Conservation (phyloP, 306 rosid species). For the Purshia tridentata region DNA sequence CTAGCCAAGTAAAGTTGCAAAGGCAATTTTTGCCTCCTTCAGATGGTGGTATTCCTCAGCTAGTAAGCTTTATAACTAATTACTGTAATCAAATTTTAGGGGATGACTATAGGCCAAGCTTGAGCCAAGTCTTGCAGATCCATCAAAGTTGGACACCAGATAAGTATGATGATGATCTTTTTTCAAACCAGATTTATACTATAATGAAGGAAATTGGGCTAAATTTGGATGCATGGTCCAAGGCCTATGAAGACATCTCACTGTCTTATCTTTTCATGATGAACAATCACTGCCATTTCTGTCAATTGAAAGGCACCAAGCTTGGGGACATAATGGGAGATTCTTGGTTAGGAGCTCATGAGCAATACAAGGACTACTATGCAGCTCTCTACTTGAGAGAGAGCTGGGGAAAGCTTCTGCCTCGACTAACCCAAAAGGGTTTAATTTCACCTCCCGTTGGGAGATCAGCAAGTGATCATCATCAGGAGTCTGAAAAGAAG, state of each 20-base stretch:
- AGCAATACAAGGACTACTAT: slow-evolving; percentile 73
- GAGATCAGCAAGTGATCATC: slow-evolving; percentile 19
- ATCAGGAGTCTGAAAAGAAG: slow-evolving; percentile 39
- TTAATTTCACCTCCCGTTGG: slow-evolving; percentile 27
- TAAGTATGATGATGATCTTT: slow-evolving; percentile 35
- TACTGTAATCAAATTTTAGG: slow-evolving; percentile 69
- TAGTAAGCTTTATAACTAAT: slow-evolving; percentile 62
- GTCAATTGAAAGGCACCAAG: slow-evolving; percentile 55
- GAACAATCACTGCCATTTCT: slow-evolving; percentile 84
- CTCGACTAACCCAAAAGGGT: slow-evolving; percentile 42
- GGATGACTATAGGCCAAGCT: slow-evolving; percentile 50
- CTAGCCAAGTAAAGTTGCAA: slow-evolving; percentile 68
- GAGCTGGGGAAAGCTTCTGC: slow-evolving; percentile 65
- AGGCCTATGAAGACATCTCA: slow-evolving; percentile 58
- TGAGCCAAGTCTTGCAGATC: slow-evolving; percentile 60
- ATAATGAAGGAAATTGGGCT: slow-evolving; percentile 64
- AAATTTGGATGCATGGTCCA: slow-evolving; percentile 81
- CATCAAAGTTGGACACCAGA: slow-evolving; percentile 66
- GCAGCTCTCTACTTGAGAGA: slow-evolving; percentile 72
- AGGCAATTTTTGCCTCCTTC: slow-evolving; percentile 65
- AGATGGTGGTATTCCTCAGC: slow-evolving; percentile 75
- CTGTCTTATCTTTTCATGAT: slow-evolving; percentile 82
- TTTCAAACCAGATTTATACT: slow-evolving; percentile 39
- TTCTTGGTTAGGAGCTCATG: slow-evolving; percentile 75
- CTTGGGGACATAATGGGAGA: slow-evolving; percentile 84